Evolutionary conservation across 148 eudicot species (phyloP), one percentile per base, ranked within the genome.

Genomic region (Suaeda aralocaspica): DNA sequence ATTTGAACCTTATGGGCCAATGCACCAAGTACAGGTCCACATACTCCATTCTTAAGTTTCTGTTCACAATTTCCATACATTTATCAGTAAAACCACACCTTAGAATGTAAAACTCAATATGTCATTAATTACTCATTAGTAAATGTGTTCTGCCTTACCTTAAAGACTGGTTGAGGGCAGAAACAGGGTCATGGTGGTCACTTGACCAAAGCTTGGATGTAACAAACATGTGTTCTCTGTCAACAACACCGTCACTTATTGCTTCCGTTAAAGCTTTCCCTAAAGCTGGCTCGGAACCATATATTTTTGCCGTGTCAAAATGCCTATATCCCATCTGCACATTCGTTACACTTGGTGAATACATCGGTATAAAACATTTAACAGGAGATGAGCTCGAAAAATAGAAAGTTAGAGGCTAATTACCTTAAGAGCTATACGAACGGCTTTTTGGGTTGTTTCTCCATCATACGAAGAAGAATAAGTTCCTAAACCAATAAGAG

Each of bases 191-290:
- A 65, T 87, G 84, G 57, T 87, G 91, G 70, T 87, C 86, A 79
- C 86, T 81, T 46, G 84, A 69, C 91, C 91, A 87, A 21, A 87
- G 79, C 69, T 87, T 87, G 6, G 91, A 80, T 10, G 88, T 87
- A 13, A 87, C 72, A 44, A 84, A 84, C 28, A 84, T 45, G 57
- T 74, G 79, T 62, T 79, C 70, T 73, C 91, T 78, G 13, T 77
- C 72, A 7, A 79, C 62, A 9, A 52, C 14, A 39, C 80, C 82
- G 46, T 76, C 70, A 57, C 22, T 18, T 60, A 87, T 87, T 24
- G 91, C 88, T 31, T 79, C 82, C 56, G 34, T 65, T 52, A 87
- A 58, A 16, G 86, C 86, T 39, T 64, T 78, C 16, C 91, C 91
- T 14, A 87, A 31, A 18, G 84, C 80, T 5, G 75, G 56, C 79